Conservation (phyloP, 1,284 basidiomycete species). For the Schizophyllum commune region DNA sequence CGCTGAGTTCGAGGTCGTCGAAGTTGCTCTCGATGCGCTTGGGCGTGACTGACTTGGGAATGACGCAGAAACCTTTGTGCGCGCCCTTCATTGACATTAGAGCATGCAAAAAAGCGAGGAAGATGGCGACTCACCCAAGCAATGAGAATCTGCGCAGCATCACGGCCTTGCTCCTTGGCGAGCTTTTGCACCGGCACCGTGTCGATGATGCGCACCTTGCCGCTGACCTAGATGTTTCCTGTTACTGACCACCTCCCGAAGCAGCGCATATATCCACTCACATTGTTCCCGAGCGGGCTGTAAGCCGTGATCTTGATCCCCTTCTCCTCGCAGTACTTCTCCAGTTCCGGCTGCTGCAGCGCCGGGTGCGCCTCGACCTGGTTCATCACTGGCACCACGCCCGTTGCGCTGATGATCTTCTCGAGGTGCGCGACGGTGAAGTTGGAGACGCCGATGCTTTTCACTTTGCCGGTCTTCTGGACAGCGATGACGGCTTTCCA, state of each 20-base stretch:
- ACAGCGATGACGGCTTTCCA: conserved; percentile 5
- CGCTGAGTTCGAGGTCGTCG: conserved; percentile 42
- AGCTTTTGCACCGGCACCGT: background rate
- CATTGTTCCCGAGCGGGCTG: conserved; percentile 6
- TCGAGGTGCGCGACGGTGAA: conserved; percentile 6
- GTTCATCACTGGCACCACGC: conserved; percentile 5
- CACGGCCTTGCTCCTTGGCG: conserved; percentile 28
- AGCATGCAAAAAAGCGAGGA: no score
- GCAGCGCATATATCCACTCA: background rate
- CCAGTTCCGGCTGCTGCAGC: conserved; percentile 1
- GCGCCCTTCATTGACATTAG: conserved; percentile 11
- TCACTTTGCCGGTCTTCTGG: background rate
- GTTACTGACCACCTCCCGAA: no score
- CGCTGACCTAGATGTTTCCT: background rate
- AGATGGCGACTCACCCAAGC: conserved; percentile 29
- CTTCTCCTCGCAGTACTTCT: conserved; percentile 5
- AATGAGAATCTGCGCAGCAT: conserved; percentile 44
- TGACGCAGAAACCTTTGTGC: conserved; percentile 37
- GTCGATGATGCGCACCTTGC: conserved; percentile 3
- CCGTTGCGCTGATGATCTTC: background rate
- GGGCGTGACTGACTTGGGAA: conserved; percentile 42
- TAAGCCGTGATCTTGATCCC: conserved; percentile 7
- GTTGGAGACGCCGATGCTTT: conserved; percentile 2
- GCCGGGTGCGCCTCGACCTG: conserved; percentile 6
- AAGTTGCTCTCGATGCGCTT: conserved; percentile 48